These are phyloP conservation scores for Ophiostoma montium DNA, from an alignment of 2,329 filamentous ascomycete genomes.

Conservation along the genomic window DNA sequence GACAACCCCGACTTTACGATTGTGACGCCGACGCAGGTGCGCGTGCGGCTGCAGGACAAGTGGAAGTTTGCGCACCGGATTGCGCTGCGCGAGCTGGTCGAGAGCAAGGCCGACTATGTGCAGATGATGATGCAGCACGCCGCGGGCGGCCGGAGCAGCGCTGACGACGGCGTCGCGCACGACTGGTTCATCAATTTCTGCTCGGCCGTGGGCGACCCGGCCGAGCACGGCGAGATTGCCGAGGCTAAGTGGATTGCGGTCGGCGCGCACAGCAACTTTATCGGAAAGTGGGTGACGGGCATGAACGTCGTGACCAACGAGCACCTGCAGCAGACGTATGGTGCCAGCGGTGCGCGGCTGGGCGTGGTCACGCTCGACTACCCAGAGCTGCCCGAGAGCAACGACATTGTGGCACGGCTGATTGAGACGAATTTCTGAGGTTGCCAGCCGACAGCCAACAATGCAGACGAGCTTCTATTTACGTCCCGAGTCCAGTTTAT, in stretches of 20 bases:
- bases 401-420: slow-evolving; percentile 25
- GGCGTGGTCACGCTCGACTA: slow-evolving; percentile 19
- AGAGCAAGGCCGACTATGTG: slow-evolving; percentile 25
- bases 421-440: slow-evolving; percentile 26
- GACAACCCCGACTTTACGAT: slow-evolving; percentile 47
- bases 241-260: slow-evolving; percentile 30
- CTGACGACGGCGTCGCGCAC: slow-evolving; percentile 15
- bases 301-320: slow-evolving; percentile 27
- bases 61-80: slow-evolving; percentile 27
- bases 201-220: slow-evolving; percentile 26
- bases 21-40: slow-evolving; percentile 21
- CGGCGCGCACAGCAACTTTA: slow-evolving; percentile 26
- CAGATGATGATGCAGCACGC: slow-evolving; percentile 24
- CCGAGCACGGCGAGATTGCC: slow-evolving; percentile 23
- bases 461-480: too few relatives aligned
- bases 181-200: slow-evolving; percentile 24
- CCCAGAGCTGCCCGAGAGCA: slow-evolving; percentile 21
- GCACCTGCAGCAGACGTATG: slow-evolving; percentile 17
- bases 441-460: neutral
- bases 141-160: slow-evolving; percentile 6
- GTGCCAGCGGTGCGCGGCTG: slow-evolving; percentile 15
- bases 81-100: slow-evolving; percentile 24
- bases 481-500: too few relatives aligned
- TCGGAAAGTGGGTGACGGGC: slow-evolving; percentile 26
- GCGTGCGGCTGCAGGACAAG: slow-evolving; percentile 31